phyloP scores from a whole-genome alignment of 345 rosid genomes.

The Brassica nigra region DNA sequence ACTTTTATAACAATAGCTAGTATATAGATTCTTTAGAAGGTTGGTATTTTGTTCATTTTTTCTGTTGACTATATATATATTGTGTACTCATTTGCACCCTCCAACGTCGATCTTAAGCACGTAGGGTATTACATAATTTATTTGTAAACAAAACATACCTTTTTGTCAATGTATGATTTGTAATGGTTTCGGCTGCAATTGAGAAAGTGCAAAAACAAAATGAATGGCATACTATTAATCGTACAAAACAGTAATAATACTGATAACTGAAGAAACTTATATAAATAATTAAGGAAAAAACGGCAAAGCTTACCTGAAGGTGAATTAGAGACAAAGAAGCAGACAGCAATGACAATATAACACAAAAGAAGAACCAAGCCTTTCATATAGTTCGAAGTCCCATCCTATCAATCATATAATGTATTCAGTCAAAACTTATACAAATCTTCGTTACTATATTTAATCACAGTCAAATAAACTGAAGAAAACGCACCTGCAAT shows the following conservation, averaged over 20 bases:
- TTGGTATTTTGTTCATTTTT: background rate
- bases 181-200: conserved; percentile 27
- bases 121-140: background rate
- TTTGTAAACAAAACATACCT: background rate
- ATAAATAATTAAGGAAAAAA: background rate
- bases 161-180: conserved; percentile 15
- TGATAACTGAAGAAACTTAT: background rate
- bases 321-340: conserved; percentile 67
- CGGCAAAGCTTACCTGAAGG: conserved; percentile 52
- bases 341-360: conserved; percentile 72
- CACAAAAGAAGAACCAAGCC: conserved; percentile 77
- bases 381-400: conserved; percentile 89
- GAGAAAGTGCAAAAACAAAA: conserved; percentile 3
- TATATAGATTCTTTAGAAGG: background rate
- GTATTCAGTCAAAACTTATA: background rate
- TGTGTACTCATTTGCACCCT: background rate
- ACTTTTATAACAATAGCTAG: background rate
- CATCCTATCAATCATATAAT: conserved; percentile 57
- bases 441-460: background rate
- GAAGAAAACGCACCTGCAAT: conserved; percentile 57
- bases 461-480: background rate
- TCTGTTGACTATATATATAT: background rate
- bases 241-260: background rate
- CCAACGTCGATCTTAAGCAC: too few species aligned
- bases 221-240: background rate